Conservation (phyloP, 352 stramenopile genomes). For the Pythium brachiatum region DNA sequence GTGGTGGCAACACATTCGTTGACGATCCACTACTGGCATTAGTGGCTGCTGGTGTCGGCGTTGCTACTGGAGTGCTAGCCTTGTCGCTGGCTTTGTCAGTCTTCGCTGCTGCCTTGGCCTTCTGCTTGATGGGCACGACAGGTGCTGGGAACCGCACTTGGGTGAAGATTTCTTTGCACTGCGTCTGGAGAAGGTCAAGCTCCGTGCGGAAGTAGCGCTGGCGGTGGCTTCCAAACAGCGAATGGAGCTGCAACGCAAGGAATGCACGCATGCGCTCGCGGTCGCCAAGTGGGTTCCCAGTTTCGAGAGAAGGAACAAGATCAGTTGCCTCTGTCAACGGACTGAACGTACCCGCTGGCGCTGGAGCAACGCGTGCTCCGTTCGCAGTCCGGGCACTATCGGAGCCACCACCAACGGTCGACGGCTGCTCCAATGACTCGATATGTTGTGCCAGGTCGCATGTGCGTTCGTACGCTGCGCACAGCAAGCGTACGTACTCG, state of each 20-base stretch:
- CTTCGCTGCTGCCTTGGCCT: conserved; percentile 29
- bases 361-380: conserved; percentile 18
- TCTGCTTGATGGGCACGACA: conserved; percentile 32
- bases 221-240: conserved; percentile 70
- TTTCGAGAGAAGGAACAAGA: neutral
- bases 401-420: neutral
- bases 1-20: conserved; percentile 9
- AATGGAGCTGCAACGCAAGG: conserved; percentile 72
- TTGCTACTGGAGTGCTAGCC: conserved; percentile 4
- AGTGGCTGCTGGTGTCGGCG: conserved; percentile 10
- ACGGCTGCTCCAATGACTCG: conserved; percentile 33
- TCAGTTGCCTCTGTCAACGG: conserved; percentile 22
- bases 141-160: conserved; percentile 54
- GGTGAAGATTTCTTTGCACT: conserved; percentile 41
- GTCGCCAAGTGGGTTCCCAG: conserved; percentile 14
- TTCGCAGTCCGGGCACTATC: neutral
- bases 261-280: conserved; percentile 66
- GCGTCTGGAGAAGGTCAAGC: conserved; percentile 52
- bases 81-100: conserved; percentile 24
- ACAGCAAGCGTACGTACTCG: conserved; percentile 68
- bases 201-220: conserved; percentile 68
- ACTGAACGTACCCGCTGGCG: conserved; percentile 4
- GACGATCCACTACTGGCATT: conserved; percentile 17
- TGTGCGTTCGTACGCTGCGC: conserved; percentile 62
- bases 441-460: conserved; percentile 49